Percentiles rank a stretch among this genome's conserved stretches.
These are phyloP conservation scores for Paramicrosporidium saccamoebae DNA, from an alignment of 371 early-diverging fungal genomes.

Conservation along the genomic window DNA sequence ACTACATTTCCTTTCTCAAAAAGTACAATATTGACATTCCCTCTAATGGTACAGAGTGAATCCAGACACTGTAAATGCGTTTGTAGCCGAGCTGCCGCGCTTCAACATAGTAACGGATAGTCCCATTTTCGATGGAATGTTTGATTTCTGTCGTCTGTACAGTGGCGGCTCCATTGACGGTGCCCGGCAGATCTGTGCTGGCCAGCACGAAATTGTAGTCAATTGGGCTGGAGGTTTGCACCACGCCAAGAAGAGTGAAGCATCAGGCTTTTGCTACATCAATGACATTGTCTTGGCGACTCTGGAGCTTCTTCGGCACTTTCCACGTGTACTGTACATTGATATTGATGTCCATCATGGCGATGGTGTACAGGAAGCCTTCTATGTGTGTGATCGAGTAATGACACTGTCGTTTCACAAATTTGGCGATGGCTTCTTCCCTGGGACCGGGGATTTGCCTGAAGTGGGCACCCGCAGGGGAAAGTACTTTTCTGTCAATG, in stretches of 20 bases:
- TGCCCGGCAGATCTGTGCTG: constrained; percentile 32
- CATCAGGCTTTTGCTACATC: constrained; percentile 80
- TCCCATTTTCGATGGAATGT: constrained; percentile 84
- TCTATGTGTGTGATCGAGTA: constrained; percentile 56
- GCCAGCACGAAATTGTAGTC: constrained; percentile 43
- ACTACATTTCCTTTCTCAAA: constrained; percentile 91
- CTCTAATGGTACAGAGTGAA: constrained; percentile 20
- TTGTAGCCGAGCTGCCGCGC: constrained; percentile 19
- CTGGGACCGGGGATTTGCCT: constrained; percentile 55
- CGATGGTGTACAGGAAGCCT: constrained; percentile 86
- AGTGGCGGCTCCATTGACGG: constrained; percentile 60
- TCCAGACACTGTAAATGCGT: constrained; percentile 44
- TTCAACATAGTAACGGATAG: constrained; percentile 89
- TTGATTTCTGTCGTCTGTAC: constrained; percentile 70
- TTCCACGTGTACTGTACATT: constrained; percentile 56
- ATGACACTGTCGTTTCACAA: constrained; percentile 80
- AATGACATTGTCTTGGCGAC: constrained; percentile 80
- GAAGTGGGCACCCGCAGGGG: constrained; percentile 36
- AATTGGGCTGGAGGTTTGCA: constrained; percentile 91
- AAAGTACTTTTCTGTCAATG: constrained; percentile 52
- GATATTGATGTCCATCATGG: constrained; percentile 92
- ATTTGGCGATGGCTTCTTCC: constrained; percentile 75
- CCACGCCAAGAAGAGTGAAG: constrained; percentile 72
- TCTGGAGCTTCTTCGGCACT: constrained; percentile 41
- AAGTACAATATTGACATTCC: constrained; percentile 10